Evolutionary conservation across 257 asterid genomes (phyloP).

Genomic region (Solanum rostratum): DNA sequence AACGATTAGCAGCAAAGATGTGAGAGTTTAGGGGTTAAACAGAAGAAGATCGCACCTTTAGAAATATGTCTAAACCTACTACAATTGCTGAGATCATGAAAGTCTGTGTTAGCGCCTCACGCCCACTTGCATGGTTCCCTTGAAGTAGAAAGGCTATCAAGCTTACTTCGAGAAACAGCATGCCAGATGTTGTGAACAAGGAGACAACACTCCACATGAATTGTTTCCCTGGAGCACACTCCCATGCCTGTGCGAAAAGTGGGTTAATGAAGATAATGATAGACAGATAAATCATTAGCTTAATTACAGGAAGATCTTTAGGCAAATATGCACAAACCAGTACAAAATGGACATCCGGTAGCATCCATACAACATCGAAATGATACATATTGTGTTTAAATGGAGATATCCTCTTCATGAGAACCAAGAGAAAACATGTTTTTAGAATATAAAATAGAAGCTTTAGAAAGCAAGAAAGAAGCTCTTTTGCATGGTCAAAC

Average conservation of each 20-base stretch:
- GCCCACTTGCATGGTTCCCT: conserved; percentile 37
- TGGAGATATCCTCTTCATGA: neutral
- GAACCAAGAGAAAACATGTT: neutral
- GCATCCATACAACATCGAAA: neutral
- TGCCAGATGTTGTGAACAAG: conserved; percentile 29
- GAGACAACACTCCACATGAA: conserved; percentile 26
- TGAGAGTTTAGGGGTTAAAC: neutral
- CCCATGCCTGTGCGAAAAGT: conserved; percentile 21
- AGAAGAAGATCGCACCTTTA: conserved; percentile 16
- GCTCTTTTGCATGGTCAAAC: neutral
- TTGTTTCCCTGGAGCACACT: conserved; percentile 25
- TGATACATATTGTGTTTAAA: neutral
- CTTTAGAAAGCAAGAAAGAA: neutral
- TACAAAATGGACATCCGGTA: neutral
- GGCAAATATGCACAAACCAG: neutral
- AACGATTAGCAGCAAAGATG: neutral
- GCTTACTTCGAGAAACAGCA: conserved; percentile 42
- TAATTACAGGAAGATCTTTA: neutral
- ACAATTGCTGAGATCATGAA: conserved; percentile 28
- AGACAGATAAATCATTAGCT: neutral
- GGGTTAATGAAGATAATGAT: neutral
- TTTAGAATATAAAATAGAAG: neutral
- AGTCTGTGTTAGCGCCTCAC: conserved; percentile 31
- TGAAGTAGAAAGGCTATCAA: conserved; percentile 33
- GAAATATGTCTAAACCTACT: conserved; percentile 27